Conservation (phyloP, 2,329 filamentous ascomycete species). For the Ophiocordyceps unilateralis region DNA sequence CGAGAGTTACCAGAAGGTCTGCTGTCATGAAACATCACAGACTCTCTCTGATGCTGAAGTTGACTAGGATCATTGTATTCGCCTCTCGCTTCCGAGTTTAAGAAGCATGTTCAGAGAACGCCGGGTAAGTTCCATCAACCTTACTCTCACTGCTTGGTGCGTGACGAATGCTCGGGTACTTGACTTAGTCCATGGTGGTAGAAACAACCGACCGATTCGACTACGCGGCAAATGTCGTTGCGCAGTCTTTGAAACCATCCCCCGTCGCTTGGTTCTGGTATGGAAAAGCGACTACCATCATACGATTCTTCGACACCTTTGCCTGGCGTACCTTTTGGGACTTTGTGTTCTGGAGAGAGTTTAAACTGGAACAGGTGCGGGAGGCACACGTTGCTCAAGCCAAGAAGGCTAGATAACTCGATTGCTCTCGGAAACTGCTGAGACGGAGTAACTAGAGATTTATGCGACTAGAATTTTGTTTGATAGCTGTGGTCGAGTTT, state of each 20-base stretch:
- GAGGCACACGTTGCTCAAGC: not conserved
- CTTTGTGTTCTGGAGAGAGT: not conserved
- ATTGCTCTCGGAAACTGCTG: not conserved
- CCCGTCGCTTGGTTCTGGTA: slow-evolving; percentile 4
- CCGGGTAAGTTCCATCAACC: not conserved
- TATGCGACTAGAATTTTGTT: too few relatives aligned
- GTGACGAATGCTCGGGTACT: too few relatives aligned
- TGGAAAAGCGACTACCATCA: not conserved
- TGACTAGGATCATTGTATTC: not conserved
- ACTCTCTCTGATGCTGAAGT: too few relatives aligned
- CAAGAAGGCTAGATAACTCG: not conserved
- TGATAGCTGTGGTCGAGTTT: too few relatives aligned
- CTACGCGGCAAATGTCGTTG: slow-evolving; percentile 4
- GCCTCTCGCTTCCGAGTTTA: not conserved
- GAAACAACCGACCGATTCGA: not conserved
- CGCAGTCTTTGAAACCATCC: slow-evolving; percentile 4
- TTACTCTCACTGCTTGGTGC: too few relatives aligned
- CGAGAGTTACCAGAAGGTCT: not conserved
- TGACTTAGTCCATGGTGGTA: too few relatives aligned
- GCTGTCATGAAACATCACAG: not conserved
- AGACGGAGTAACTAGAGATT: not conserved
- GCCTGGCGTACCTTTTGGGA: not conserved
- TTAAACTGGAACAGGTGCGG: not conserved
- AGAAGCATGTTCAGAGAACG: not conserved
- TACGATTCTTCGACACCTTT: not conserved